Base-by-base conservation (phyloP, 2,329 filamentous ascomycete species). In the Pseudonectria foliicola region DNA sequence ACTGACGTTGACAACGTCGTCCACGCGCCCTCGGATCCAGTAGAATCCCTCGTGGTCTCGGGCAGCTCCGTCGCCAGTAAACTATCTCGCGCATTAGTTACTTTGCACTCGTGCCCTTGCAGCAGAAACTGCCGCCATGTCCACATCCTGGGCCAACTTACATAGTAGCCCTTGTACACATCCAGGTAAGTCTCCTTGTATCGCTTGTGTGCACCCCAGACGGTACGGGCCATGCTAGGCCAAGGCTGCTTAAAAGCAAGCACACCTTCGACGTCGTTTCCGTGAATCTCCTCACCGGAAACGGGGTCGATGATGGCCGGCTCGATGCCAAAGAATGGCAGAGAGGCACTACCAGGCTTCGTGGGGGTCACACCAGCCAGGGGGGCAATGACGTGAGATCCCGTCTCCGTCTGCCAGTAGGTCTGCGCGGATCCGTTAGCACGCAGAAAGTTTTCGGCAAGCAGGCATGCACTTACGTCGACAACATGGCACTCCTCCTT, bases 341-440 rank as follows among this genome's bases (percentile, higher is more conserved):
- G 74, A 10, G 92, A 95, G 7, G 92, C 92, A 57, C 85, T 93
- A 35, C 92, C 92, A 13, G 92, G 92, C 70, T 98, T 98, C 15
- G 92, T 96, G 15, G 92, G 88, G 1, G 90, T 96, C 25, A 96
- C 76, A 57, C 92, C 92, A 32, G 84, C 89, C 39, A 98, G 72
- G 13, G 92, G 92, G 5, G 88, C 86, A 60, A 98, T 96, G 54
- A 95, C 88, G 64, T 98, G 81, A 44, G 86, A 96, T 37, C 92
- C 92, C 2, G 92, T 98, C 71, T 98, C 92, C 34, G 92, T 98
- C 77, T 98, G 92, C 92, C 92, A 98, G 75, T 98, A 98, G 35
- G 92, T 98, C 87, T 95, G 57, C 34, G 47, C 14, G 30, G 1
- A 42, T 42, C 35, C 48, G 52, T 51, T 36, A 52, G 39, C 24